A percentile compares a stretch with the other conserved stretches of the same genome.
These are phyloP conservation scores for Leptographium flavum DNA, from an alignment of 2,329 filamentous ascomycete genomes.

Conservation along the genomic window DNA sequence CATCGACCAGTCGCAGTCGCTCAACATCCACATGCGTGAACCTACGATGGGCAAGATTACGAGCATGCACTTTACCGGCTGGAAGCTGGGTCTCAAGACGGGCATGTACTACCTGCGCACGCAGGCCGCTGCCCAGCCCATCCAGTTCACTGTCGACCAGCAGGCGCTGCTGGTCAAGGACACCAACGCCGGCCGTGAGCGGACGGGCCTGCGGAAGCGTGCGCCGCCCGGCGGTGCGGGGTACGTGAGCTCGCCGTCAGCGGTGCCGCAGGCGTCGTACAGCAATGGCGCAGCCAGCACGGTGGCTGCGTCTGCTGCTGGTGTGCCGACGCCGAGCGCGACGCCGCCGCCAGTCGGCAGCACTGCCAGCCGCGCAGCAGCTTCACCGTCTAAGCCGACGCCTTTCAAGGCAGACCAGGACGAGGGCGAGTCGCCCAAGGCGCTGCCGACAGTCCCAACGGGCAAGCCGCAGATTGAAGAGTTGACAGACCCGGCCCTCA, in stretches of 20 bases:
- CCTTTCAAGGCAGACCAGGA: constrained; percentile 64
- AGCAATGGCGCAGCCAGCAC: constrained; percentile 28
- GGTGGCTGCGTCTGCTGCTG: constrained; percentile 28
- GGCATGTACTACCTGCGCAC: constrained; percentile 99
- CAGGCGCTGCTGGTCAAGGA: constrained; percentile 82
- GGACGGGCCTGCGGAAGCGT: constrained; percentile 54
- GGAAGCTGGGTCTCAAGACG: constrained; percentile 98
- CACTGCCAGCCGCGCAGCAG: constrained; percentile 31
- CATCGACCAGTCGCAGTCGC: constrained; percentile 96
- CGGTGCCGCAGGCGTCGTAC: constrained; percentile 55
- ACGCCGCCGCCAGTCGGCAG: constrained; percentile 43
- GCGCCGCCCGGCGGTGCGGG: constrained; percentile 37
- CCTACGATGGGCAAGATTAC: constrained; percentile 99
- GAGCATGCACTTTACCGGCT: constrained; percentile 97
- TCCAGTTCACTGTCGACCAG: constrained; percentile 98
- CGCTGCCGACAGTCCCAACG: constrained; percentile 56
- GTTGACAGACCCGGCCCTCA: constrained; percentile 39
- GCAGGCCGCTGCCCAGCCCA: constrained; percentile 89
- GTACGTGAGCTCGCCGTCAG: constrained; percentile 42
- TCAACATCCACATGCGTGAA: constrained; percentile 99
- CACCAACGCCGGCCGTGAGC: constrained; percentile 55
- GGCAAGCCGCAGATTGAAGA: constrained; percentile 50
- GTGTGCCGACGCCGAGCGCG: constrained; percentile 52
- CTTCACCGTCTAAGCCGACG: constrained; percentile 46
- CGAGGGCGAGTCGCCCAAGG: constrained; percentile 67